A percentile compares a stretch with the other conserved stretches of the same genome.
These are phyloP conservation scores for Kodamaea kaohsiungensis DNA, from an alignment of 805 yeast species.

Conservation along the genomic window DNA sequence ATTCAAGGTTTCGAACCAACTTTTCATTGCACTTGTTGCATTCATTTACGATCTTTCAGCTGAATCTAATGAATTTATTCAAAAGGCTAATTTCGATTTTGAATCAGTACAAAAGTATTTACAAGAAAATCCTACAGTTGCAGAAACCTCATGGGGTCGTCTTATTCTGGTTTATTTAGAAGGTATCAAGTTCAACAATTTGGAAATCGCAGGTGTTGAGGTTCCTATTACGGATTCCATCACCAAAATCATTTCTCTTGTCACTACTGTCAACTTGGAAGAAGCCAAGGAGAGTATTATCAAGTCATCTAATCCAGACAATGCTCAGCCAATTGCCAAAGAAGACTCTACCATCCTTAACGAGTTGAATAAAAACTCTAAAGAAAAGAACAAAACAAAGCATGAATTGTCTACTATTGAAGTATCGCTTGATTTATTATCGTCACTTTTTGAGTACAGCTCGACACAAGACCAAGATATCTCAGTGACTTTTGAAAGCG, in stretches of 20 bases:
- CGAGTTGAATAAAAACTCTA: slow-evolving; percentile 39
- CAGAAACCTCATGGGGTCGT: slow-evolving; percentile 8
- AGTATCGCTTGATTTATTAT: slow-evolving; percentile 69
- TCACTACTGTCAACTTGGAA: slow-evolving; percentile 30
- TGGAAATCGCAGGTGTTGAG: slow-evolving; percentile 25
- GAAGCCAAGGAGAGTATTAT: slow-evolving; percentile 7
- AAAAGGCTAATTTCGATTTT: slow-evolving; percentile 20
- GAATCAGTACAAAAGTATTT: slow-evolving; percentile 20
- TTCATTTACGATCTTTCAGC: slow-evolving; percentile 61
- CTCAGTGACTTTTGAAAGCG: background rate
- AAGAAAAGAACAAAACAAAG: slow-evolving; percentile 38
- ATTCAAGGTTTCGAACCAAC: slow-evolving; percentile 39
- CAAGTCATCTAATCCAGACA: slow-evolving; percentile 22
- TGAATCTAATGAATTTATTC: slow-evolving; percentile 56
- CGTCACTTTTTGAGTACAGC: slow-evolving; percentile 66
- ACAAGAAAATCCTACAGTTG: slow-evolving; percentile 15
- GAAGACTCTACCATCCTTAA: slow-evolving; percentile 15
- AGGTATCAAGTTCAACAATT: slow-evolving; percentile 44
- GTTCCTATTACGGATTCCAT: slow-evolving; percentile 17
- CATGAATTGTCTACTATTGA: slow-evolving; percentile 64
- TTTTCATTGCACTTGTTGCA: slow-evolving; percentile 56
- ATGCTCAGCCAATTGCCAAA: slow-evolving; percentile 38
- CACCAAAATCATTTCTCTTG: slow-evolving; percentile 20
- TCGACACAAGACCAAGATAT: slow-evolving; percentile 8
- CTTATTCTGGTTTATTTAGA: slow-evolving; percentile 29